Base-by-base conservation (phyloP, 2,329 filamentous ascomycete genomes). In the Cladosporium sp. region DNA sequence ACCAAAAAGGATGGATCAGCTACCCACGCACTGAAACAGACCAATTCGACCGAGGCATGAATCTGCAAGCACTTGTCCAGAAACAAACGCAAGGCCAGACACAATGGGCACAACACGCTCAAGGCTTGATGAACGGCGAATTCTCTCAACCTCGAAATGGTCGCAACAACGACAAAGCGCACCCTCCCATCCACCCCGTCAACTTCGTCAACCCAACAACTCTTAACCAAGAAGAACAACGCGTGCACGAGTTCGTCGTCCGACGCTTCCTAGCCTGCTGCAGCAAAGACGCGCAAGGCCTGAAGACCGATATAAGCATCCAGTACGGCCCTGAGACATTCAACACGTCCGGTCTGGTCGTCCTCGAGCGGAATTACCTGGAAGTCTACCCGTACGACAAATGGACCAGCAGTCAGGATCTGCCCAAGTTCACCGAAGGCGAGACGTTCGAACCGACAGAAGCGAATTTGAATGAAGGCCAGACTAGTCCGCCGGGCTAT, bases 11-110 rank as follows among this genome's bases (percentile, higher is more conserved):
- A 0, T 97, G 91, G 71, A 96, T 99, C 70, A 96, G 91, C 68
- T 99, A 99, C 69, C 93, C 93, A 1, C 84, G 93, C 69, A 99
- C 93, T 0, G 93, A 99, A 69, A 99, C 93, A 0, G 93, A 99
- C 68, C 87, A 92, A 27, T 99, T 97, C 64, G 91, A 96, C 63
- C 83, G 82, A 61, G 92, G 80, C 4, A 96, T 97, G 74, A 85
- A 97, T 64, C 77, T 99, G 17, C 82, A 80, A 55, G 80, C 78
- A 18, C 74, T 99, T 7, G 80, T 96, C 15, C 82, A 88, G 61
- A 96, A 95, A 64, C 93, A 99, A 68, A 83, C 81, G 1, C 83
- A 84, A 52, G 88, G 90, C 63, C 72, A 74, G 37, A 47, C 49
- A 72, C 54, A 77, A 55, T 99, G 92, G 93, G 90, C 90, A 0